Evolutionary conservation across 208 protist genomes (phyloP), one percentile per base, ranked within the genome.

Genomic region (Leishmania aethiopica): DNA sequence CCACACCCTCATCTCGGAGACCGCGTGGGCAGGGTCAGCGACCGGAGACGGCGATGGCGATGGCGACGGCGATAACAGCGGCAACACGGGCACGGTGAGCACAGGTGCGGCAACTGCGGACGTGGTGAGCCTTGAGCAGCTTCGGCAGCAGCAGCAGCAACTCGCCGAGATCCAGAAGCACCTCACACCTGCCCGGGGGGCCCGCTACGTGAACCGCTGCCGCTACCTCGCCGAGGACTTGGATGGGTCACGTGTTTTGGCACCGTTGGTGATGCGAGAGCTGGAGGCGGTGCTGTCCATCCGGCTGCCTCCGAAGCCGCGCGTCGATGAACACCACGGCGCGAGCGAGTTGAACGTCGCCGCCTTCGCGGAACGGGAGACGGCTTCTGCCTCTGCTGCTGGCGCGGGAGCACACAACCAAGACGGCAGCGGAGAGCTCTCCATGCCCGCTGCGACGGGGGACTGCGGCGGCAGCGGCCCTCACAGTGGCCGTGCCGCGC

Each of bases 181-280:
- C 37, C 47, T 86, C 64, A 77, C 83, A 2, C 78, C 78, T 49
- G 78, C 59, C 19, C 78, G 77, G 40, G 55, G 28, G 13, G 42
- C 83, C 13, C 83, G 83, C 35, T 82, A 77, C 55, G 74, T 62
- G 35, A 47, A 64, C 47, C 83, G 83, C 28, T 73, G 78, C 32
- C 78, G 75, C 0, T 73, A 80, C 40, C 78, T 86, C 42, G 40
- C 37, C 11, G 55, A 73, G 28, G 83, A 86, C 25, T 51, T 86
- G 40, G 83, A 86, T 37, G 83, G 83, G 57, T 67, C 62, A 4
- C 83, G 59, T 32, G 78, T 83, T 55, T 35, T 86, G 53, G 28
- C 55, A 13, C 83, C 83, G 11, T 57, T 77, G 35, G 11, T 80
- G 17, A 78, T 80, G 73, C 45, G 51, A 25, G 49, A 77, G 67